A percentile compares a stretch with the other conserved stretches of the same genome.
These are phyloP conservation scores for Cylindrotheca fusiformis DNA, from an alignment of 108 stramenopile genomes.

Conservation along the genomic window DNA sequence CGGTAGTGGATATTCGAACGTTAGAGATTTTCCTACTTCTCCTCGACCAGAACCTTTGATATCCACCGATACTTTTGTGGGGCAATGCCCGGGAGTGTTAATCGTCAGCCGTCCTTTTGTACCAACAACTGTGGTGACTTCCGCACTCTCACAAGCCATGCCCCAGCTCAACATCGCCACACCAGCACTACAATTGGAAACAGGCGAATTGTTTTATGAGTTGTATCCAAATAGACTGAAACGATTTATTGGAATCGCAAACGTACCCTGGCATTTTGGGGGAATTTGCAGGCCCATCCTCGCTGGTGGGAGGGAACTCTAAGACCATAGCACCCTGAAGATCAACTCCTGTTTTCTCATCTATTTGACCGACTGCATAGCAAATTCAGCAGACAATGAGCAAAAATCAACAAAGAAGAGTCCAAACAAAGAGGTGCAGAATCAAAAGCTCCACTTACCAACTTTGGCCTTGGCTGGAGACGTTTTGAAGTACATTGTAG, in stretches of 20 bases:
- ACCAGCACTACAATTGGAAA: constrained; percentile 48
- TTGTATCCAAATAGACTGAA: not conserved
- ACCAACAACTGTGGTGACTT: constrained; percentile 69
- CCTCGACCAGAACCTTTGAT: constrained; percentile 55
- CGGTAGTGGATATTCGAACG: constrained; percentile 56
- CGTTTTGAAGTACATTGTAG: constrained; percentile 44
- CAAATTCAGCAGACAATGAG: not conserved
- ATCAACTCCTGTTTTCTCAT: constrained; percentile 56
- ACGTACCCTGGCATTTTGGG: constrained; percentile 56
- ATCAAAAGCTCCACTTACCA: too few relatives aligned
- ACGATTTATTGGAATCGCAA: not conserved
- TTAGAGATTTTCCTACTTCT: constrained; percentile 13
- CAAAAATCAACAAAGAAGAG: too few relatives aligned
- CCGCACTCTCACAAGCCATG: constrained; percentile 65
- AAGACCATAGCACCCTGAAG: constrained; percentile 49
- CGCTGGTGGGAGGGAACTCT: constrained; percentile 46
- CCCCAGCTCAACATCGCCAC: constrained; percentile 54
- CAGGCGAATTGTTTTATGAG: too few relatives aligned
- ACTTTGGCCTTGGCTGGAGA: constrained; percentile 38
- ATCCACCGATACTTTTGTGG: constrained; percentile 51
- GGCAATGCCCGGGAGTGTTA: constrained; percentile 73
- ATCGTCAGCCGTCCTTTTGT: constrained; percentile 74
- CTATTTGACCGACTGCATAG: constrained; percentile 53
- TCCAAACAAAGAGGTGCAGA: too few relatives aligned
- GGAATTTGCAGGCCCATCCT: constrained; percentile 22